These are phyloP conservation scores for Vigna hirtella DNA, from an alignment of 306 rosid genomes.

Conservation along the genomic window DNA sequence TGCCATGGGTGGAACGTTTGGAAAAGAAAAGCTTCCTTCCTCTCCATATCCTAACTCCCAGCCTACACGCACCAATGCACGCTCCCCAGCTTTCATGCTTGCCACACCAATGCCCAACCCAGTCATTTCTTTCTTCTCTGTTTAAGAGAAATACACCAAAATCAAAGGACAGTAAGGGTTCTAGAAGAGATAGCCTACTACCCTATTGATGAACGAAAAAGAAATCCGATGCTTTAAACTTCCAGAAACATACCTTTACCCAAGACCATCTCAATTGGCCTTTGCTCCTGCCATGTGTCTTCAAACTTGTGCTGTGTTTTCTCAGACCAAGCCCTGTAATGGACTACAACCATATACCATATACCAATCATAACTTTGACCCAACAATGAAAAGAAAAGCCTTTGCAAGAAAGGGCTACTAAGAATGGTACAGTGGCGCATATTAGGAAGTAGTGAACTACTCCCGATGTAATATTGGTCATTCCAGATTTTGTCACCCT, in stretches of 20 bases:
- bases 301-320: slow-evolving; percentile 89
- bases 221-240: slow-evolving; percentile 18
- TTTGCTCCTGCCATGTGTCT: slow-evolving; percentile 91
- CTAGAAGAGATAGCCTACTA: background rate
- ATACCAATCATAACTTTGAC: slow-evolving; percentile 28
- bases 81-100: slow-evolving; percentile 91
- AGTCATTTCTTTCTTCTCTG: slow-evolving; percentile 93
- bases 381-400: slow-evolving; percentile 23
- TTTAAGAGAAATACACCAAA: slow-evolving; percentile 45
- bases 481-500: background rate
- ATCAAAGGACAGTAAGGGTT: slow-evolving; percentile 3
- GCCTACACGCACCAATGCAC: slow-evolving; percentile 80
- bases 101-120: slow-evolving; percentile 90
- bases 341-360: slow-evolving; percentile 60
- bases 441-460: slow-evolving; percentile 5
- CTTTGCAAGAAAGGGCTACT: slow-evolving; percentile 19
- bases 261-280: slow-evolving; percentile 75
- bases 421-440: slow-evolving; percentile 7
- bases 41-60: slow-evolving; percentile 95
- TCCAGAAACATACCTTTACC: slow-evolving; percentile 73
- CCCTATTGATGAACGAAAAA: slow-evolving; percentile 14
- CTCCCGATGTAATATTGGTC: background rate
- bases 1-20: slow-evolving; percentile 95
- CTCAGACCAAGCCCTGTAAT: slow-evolving; percentile 93
- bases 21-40: slow-evolving; percentile 92